A percentile compares a stretch with the other conserved stretches of the same genome.
phyloP scores from a whole-genome alignment of 2,329 filamentous ascomycete genomes.

The Didymella sp. region DNA sequence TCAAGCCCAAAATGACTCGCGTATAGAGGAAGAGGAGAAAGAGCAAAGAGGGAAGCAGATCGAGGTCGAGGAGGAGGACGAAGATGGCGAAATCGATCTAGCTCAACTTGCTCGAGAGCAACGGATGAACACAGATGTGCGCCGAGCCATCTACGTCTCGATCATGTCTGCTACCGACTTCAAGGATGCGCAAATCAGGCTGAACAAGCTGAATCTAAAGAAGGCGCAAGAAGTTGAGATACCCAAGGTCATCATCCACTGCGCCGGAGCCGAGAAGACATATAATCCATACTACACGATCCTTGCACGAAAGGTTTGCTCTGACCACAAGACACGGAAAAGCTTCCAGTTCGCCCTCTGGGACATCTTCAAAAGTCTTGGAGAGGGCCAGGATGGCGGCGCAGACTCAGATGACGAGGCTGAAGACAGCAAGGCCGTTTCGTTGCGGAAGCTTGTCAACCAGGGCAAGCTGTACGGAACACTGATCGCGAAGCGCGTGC shows the following conservation, averaged over 20 bases:
- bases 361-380: constrained; percentile 83
- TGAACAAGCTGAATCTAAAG: constrained; percentile 84
- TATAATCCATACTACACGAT: constrained; percentile 96
- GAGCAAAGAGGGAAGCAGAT: constrained; percentile 28
- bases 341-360: constrained; percentile 88
- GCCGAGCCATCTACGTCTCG: constrained; percentile 90
- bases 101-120: constrained; percentile 77
- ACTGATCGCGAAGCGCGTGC: constrained; percentile 65
- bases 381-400: constrained; percentile 73
- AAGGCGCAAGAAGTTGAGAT: constrained; percentile 86
- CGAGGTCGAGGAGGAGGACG: constrained; percentile 25
- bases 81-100: constrained; percentile 65
- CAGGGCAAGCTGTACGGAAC: constrained; percentile 70
- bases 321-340: constrained; percentile 76
- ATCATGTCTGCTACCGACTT: constrained; percentile 86
- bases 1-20: constrained; percentile 48
- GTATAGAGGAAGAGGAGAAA: constrained; percentile 47
- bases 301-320: constrained; percentile 79
- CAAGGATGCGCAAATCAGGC: constrained; percentile 80
- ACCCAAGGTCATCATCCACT: constrained; percentile 85
- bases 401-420: constrained; percentile 65
- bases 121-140: constrained; percentile 84
- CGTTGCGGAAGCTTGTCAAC: constrained; percentile 68
- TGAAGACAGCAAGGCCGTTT: constrained; percentile 58
- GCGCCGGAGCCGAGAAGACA: constrained; percentile 77